Percentiles rank a stretch among this genome's conserved stretches.
Conservation (phyloP, 2,329 filamentous ascomycete species). For the Aspergillus carbonarius region DNA sequence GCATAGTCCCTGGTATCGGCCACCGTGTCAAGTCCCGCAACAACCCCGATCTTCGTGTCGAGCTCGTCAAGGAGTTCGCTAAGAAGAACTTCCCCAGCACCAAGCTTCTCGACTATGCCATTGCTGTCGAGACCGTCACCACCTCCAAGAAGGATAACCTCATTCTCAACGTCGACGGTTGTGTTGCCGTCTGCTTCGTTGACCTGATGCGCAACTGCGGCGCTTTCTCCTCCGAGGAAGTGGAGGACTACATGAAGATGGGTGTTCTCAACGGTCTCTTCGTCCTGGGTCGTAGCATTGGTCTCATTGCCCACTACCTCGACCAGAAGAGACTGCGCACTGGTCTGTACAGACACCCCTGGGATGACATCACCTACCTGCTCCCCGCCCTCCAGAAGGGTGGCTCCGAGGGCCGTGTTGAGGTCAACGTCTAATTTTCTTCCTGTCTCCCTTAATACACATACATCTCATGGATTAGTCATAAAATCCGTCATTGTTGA, state of each 20-base stretch:
- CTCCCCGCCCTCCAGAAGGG: slow-evolving; percentile 74
- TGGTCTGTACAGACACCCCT: slow-evolving; percentile 97
- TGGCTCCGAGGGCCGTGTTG: slow-evolving; percentile 81
- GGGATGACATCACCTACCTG: slow-evolving; percentile 97
- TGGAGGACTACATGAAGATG: slow-evolving; percentile 98
- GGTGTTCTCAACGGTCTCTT: slow-evolving; percentile 99
- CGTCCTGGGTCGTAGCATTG: slow-evolving; percentile 93
- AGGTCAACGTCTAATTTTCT: slow-evolving; percentile 69
- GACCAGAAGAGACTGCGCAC: slow-evolving; percentile 99
- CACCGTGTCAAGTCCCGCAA: slow-evolving; percentile 99
- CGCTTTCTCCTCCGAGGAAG: slow-evolving; percentile 93
- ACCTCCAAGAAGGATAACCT: slow-evolving; percentile 99
- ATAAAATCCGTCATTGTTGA: slow-evolving; percentile 36
- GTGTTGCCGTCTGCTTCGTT: slow-evolving; percentile 97
- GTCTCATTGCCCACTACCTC: slow-evolving; percentile 99
- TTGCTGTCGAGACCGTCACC: slow-evolving; percentile 96
- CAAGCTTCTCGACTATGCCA: slow-evolving; percentile 98
- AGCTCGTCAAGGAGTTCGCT: slow-evolving; percentile 99
- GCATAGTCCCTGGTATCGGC: slow-evolving; percentile 83
- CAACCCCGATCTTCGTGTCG: slow-evolving; percentile 99
- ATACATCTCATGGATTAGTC: slow-evolving; percentile 22
- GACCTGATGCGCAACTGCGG: slow-evolving; percentile 97
- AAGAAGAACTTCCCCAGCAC: slow-evolving; percentile 94
- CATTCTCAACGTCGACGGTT: slow-evolving; percentile 98
- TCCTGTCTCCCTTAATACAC: slow-evolving; percentile 26